phyloP scores from a whole-genome alignment of 371 early-diverging fungal genomes.

The Haplosporangium sp. region DNA sequence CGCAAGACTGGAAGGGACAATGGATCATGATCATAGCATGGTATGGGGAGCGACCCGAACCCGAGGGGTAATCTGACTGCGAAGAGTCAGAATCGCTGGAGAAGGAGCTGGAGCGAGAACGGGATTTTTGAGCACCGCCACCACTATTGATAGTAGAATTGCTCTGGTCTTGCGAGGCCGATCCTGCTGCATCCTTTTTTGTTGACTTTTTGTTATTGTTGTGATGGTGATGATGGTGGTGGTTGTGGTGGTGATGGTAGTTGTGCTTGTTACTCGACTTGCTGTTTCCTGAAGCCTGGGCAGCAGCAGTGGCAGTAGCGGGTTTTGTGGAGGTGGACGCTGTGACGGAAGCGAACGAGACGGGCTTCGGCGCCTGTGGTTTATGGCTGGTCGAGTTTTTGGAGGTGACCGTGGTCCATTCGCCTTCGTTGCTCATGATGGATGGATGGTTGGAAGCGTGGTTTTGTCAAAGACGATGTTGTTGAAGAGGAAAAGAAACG shows the following conservation, averaged over 20 bases:
- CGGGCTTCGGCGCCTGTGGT: constrained; percentile 30
- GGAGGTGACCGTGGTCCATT: constrained; percentile 55
- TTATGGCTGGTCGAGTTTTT: constrained; percentile 48
- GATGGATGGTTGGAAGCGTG: constrained; percentile 2
- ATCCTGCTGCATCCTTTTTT: constrained; percentile 21
- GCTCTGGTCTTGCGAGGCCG: not conserved
- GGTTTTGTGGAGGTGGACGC: constrained; percentile 11
- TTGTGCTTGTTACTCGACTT: constrained; percentile 12
- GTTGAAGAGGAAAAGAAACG: not conserved
- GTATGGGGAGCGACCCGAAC: constrained; percentile 63
- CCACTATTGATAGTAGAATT: constrained; percentile 8
- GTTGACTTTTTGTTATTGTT: constrained; percentile 22
- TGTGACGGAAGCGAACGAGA: constrained; percentile 21
- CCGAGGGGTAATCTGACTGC: constrained; percentile 41
- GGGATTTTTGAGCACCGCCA: constrained; percentile 6
- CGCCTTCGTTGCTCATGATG: constrained; percentile 54
- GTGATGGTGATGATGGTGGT: constrained; percentile 18
- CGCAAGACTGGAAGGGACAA: constrained; percentile 66
- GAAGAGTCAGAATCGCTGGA: constrained; percentile 52
- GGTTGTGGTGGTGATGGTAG: constrained; percentile 5
- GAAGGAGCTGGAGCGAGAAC: constrained; percentile 45
- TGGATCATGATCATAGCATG: constrained; percentile 68
- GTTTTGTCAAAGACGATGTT: not conserved
- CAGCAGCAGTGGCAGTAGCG: constrained; percentile 22
- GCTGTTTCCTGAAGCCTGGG: not conserved